Conservation (phyloP, 495 filamentous ascomycete genomes). For the Trichoderma asperelloides region DNA sequence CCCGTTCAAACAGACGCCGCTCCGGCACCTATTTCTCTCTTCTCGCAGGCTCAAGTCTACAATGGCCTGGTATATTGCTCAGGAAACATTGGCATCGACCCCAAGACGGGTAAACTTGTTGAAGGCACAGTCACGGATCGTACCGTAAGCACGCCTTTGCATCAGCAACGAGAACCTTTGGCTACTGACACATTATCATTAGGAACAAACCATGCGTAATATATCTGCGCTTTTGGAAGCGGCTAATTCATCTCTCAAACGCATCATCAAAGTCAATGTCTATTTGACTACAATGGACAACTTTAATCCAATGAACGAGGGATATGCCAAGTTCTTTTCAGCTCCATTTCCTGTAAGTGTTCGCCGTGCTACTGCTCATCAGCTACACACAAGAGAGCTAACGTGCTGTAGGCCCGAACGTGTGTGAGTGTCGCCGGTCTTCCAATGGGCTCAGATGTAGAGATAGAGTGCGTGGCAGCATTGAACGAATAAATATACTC, state of each 20-base stretch:
- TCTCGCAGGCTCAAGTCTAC: conserved; percentile 48
- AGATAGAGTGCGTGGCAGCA: conserved; percentile 58
- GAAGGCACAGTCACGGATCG: conserved; percentile 46
- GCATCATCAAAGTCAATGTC: conserved; percentile 59
- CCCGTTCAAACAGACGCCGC: conserved; percentile 14
- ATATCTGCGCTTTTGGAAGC: conserved; percentile 51
- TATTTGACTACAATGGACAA: conserved; percentile 60
- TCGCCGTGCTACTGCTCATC: not conserved
- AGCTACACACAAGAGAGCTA: not conserved
- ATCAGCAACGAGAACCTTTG: not conserved
- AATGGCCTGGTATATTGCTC: conserved; percentile 53
- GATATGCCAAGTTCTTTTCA: conserved; percentile 34
- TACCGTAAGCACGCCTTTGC: conserved; percentile 16
- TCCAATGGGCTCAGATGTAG: conserved; percentile 57
- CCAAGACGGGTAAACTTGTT: conserved; percentile 37
- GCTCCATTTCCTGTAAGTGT: conserved; percentile 14
- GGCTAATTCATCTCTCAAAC: conserved; percentile 47
- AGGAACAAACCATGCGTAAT: conserved; percentile 28
- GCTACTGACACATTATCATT: not conserved
- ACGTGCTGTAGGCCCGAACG: not conserved
- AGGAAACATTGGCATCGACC: conserved; percentile 43
- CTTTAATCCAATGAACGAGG: conserved; percentile 53
- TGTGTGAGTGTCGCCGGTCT: conserved; percentile 61
- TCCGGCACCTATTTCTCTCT: conserved; percentile 45
- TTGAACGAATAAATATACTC: not conserved